Conservation (phyloP, 1,139 yeast species). For the Yamadazyma kanchanaburiensis region DNA sequence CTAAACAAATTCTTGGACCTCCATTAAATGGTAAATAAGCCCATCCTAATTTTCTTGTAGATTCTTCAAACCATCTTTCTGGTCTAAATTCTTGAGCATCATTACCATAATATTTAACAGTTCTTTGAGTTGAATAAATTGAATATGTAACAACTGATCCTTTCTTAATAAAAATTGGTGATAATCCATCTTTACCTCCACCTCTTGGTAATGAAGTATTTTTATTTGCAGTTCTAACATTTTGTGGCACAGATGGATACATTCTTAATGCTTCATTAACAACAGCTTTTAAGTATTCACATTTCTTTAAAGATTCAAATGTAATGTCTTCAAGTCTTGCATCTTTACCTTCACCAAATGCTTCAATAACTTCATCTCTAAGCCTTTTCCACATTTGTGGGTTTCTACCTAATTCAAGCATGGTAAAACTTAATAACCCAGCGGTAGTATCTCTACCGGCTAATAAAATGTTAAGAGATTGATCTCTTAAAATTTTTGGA, state of each 20-base stretch:
- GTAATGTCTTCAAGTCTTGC: conserved; percentile 27
- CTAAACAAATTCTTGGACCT: conserved; percentile 54
- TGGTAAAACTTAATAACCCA: conserved; percentile 35
- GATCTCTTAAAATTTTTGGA: conserved; percentile 38
- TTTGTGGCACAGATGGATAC: conserved; percentile 51
- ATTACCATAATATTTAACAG: conserved; percentile 36
- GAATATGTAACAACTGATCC: conserved; percentile 36
- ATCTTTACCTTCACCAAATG: conserved; percentile 33
- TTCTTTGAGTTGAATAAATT: conserved; percentile 41
- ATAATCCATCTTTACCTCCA: conserved; percentile 41
- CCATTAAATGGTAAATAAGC: conserved; percentile 51
- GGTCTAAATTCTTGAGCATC: conserved; percentile 43
- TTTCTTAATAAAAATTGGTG: conserved; percentile 40
- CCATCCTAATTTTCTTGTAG: conserved; percentile 30
- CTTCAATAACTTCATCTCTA: conserved; percentile 25
- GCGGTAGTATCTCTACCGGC: conserved; percentile 49
- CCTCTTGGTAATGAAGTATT: conserved; percentile 49
- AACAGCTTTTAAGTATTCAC: conserved; percentile 42
- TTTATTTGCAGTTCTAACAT: conserved; percentile 38
- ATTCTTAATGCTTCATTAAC: conserved; percentile 47
- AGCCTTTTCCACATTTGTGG: conserved; percentile 31
- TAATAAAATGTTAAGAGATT: conserved; percentile 37
- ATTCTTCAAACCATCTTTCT: conserved; percentile 36
- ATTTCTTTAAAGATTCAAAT: conserved; percentile 45
- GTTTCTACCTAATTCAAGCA: conserved; percentile 37